Evolutionary conservation across 2,329 filamentous ascomycete species (phyloP), one percentile per base, ranked within the genome.

Genomic region (Neopestalotiopsis sp.): DNA sequence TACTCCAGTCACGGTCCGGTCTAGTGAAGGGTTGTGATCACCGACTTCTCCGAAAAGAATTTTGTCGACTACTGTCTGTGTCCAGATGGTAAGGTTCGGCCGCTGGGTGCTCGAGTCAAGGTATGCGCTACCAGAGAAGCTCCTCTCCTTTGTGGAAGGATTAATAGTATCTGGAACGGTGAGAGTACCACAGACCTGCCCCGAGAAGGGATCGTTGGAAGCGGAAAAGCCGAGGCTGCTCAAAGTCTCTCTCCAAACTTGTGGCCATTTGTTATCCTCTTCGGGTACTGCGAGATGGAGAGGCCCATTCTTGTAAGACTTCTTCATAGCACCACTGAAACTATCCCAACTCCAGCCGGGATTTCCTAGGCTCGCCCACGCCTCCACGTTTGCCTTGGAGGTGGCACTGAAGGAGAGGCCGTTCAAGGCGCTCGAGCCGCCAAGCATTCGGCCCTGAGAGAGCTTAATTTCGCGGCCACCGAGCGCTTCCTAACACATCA

Each of bases 371-470:
- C 71, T 71, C 5, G 69, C 76, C 76, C 76, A 78, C 4, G 74
- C 69, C 38, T 78, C 73, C 38, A 78, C 72, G 61, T 71, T 73
- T 13, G 70, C 74, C 28, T 70, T 73, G 5, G 73, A 73, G 1
- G 76, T 75, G 45, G 73, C 76, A 5, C 76, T 61, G 49, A 74
- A 57, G 73, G 77, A 75, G 49, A 76, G 66, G 45, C 76, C 74
- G 70, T 78, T 77, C 61, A 77, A 49, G 20, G 69, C 72, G 2
- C 77, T 79, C 59, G 74, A 76, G 38, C 78, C 78, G 2, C 79
- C 79, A 1, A 80, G 72, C 63, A 75, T 75, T 38, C 73, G 76
- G 38, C 79, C 79, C 7, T 78, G 77, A n/a, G 77, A 67, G 28
- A 79, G 71, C 14, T 71, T 68, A 14, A 69, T 17, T 74, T 79